Conservation (phyloP, 2,329 filamentous ascomycete genomes). For the Trichophyton schoenleinii region DNA sequence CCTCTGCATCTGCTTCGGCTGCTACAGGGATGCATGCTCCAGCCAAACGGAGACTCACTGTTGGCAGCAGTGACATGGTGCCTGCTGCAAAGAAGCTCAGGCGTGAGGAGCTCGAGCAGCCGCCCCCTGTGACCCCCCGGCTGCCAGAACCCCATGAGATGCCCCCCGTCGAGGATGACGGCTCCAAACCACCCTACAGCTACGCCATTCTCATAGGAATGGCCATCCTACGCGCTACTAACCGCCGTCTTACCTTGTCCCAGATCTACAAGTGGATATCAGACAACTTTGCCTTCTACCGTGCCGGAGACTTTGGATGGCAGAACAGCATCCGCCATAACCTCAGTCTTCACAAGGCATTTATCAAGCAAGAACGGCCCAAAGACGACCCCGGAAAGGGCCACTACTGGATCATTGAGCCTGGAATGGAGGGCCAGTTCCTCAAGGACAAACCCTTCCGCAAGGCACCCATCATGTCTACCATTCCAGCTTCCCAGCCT, state of each 20-base stretch:
- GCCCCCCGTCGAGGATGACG: conserved; percentile 69
- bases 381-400: conserved; percentile 97
- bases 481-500: conserved; percentile 20
- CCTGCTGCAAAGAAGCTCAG: conserved; percentile 55
- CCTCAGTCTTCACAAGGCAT: conserved; percentile 89
- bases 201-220: conserved; percentile 94
- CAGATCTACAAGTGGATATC: conserved; percentile 99
- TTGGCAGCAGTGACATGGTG: conserved; percentile 60
- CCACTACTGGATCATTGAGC: conserved; percentile 89
- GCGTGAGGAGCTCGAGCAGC: conserved; percentile 37
- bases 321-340: conserved; percentile 99
- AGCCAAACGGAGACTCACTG: conserved; percentile 49
- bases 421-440: conserved; percentile 80
- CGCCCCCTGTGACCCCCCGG: conserved; percentile 19
- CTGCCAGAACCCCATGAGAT: conserved; percentile 68
- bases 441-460: conserved; percentile 66
- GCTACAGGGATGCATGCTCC: conserved; percentile 33
- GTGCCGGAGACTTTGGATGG: conserved; percentile 75
- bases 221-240: conserved; percentile 80
- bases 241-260: conserved; percentile 71
- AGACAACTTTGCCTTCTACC: conserved; percentile 85
- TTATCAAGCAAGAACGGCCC: conserved; percentile 86
- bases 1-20: neutral
- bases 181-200: conserved; percentile 77
- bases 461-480: conserved; percentile 33